These are phyloP conservation scores for Endogone sp. DNA, from an alignment of 192 early-diverging fungal genomes.

Conservation along the genomic window DNA sequence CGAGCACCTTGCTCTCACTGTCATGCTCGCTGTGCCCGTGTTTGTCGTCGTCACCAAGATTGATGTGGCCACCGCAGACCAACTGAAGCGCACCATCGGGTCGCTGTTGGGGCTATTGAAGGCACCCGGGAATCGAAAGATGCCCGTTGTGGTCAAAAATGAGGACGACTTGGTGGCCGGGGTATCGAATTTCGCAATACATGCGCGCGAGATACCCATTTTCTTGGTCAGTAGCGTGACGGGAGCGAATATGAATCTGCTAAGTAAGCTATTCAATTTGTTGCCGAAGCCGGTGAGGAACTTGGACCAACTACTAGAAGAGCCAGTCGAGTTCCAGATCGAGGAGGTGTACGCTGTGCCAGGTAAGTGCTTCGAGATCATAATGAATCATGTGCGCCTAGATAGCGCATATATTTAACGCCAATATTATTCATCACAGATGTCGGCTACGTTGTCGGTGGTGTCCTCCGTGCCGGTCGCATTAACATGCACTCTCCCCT, in stretches of 20 bases:
- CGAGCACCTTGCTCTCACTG: slow-evolving; percentile 77
- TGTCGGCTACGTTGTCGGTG: slow-evolving; percentile 62
- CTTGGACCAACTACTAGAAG: slow-evolving; percentile 28
- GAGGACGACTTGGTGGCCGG: slow-evolving; percentile 33
- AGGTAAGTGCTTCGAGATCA: slow-evolving; percentile 26
- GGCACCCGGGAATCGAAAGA: slow-evolving; percentile 31
- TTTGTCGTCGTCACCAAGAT: slow-evolving; percentile 88
- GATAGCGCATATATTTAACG: slow-evolving; percentile 6
- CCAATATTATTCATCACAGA: slow-evolving; percentile 9
- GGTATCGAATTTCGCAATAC: slow-evolving; percentile 30
- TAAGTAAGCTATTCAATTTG: slow-evolving; percentile 65
- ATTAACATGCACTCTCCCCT: slow-evolving; percentile 33
- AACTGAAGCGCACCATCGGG: slow-evolving; percentile 39
- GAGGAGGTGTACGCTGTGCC: slow-evolving; percentile 76
- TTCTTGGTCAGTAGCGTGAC: slow-evolving; percentile 84
- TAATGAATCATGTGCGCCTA: too few species aligned
- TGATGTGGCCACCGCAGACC: slow-evolving; percentile 55
- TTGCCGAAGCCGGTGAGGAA: slow-evolving; percentile 56
- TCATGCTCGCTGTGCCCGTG: slow-evolving; percentile 78
- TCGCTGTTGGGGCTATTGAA: slow-evolving; percentile 46
- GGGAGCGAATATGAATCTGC: slow-evolving; percentile 61
- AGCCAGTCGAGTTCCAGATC: slow-evolving; percentile 69
- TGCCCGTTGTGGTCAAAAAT: slow-evolving; percentile 37
- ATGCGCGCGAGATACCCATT: slow-evolving; percentile 67
- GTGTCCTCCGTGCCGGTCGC: slow-evolving; percentile 50